Evolutionary conservation across 2,329 filamentous ascomycete genomes (phyloP), one percentile per base, ranked within the genome.

Genomic region (Xylariaceae sp.): DNA sequence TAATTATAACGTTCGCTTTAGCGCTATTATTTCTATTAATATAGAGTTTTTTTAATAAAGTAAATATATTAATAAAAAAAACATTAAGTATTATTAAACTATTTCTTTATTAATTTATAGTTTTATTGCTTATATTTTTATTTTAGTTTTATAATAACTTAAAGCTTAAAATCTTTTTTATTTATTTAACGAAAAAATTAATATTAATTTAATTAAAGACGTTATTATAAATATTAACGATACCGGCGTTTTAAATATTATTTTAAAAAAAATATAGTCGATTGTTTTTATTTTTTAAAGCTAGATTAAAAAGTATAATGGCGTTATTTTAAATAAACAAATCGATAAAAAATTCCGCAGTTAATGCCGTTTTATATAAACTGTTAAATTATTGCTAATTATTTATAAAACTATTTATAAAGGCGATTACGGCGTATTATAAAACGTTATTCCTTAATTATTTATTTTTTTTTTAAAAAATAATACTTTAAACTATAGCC

Each of bases 281-380:
- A n/a, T n/a, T n/a, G n/a, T n/a, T n/a, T n/a, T n/a, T n/a, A n/a
- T n/a, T n/a, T n/a, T n/a, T n/a, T n/a, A n/a, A n/a, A n/a, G n/a
- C n/a, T n/a, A n/a, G n/a, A n/a, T n/a, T n/a, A n/a, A n/a, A n/a
- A n/a, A n/a, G n/a, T n/a, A n/a, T n/a, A n/a, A n/a, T n/a, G n/a
- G n/a, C n/a, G n/a, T n/a, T n/a, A n/a, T n/a, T n/a, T n/a, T 45
- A 45, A 45, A 39, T 18, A 45, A 27, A 6, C 10, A 18, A 38
- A 45, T 11, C 39, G 19, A 36, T 36, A 45, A 19, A 43, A 11
- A 39, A 42, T 18, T 14, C 17, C 32, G 31, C 19, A 14, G 17
- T 27, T 47, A 40, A 47, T 31, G 12, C 41, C 40, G 40, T 41
- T 36, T 44, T 44, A 6, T 44, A 35, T 35, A 35, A n/a, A n/a